phyloP scores from a whole-genome alignment of 2,329 filamentous ascomycete species.

The Verticillium klebahnii region DNA sequence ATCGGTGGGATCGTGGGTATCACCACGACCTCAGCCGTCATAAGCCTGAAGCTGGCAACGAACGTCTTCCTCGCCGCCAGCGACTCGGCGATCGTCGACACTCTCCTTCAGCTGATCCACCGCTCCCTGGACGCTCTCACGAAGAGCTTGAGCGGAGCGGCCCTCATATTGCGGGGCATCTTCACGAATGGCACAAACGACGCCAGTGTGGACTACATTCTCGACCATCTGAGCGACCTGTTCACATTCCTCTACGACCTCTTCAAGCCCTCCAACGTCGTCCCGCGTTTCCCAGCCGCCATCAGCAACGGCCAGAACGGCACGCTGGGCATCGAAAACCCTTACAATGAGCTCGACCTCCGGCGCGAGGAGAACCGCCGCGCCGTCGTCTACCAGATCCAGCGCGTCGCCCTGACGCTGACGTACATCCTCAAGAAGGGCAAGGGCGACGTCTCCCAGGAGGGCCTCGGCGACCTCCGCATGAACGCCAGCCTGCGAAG shows the following conservation, averaged over 20 bases:
- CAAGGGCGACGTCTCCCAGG: not conserved
- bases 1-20: not conserved
- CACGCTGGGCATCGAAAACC: not conserved
- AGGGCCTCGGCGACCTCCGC: not conserved
- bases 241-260: not conserved
- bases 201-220: not conserved
- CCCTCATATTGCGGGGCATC: not conserved
- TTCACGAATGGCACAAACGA: not conserved
- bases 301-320: not conserved
- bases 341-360: constrained; percentile 1
- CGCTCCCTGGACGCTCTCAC: constrained; percentile 1
- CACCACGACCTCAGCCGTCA: not conserved
- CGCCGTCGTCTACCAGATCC: constrained; percentile 1
- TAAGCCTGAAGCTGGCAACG: not conserved
- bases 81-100: not conserved
- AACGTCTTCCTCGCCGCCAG: not conserved
- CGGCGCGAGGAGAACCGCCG: not conserved
- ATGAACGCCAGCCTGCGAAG: constrained; percentile 2
- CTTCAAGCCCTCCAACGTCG: not conserved
- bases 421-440: not conserved
- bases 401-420: not conserved
- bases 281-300: not conserved
- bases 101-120: not conserved
- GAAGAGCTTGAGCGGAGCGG: not conserved
- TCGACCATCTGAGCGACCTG: not conserved